Evolutionary conservation across 345 rosid genomes (phyloP).

Genomic region (Pelargonium nanum): DNA sequence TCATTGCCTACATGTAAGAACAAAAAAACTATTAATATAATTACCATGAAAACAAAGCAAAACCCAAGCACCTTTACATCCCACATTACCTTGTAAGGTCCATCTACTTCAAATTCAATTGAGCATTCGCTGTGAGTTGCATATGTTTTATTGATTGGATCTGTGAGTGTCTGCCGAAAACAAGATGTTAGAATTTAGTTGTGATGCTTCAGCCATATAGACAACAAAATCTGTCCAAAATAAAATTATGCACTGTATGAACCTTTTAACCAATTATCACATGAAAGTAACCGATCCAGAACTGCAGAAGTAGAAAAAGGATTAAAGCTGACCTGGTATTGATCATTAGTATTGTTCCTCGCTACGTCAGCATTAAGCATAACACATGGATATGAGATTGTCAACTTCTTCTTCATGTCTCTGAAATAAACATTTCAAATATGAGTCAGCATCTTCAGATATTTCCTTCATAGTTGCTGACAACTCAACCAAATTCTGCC

Average conservation of each 20-base stretch:
- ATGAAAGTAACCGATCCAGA: constrained; percentile 3
- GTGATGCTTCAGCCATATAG: not conserved
- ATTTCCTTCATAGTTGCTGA: constrained; percentile 10
- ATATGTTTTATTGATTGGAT: constrained; percentile 68
- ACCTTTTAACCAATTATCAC: not conserved
- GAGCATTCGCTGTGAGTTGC: constrained; percentile 87
- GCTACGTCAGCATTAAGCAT: constrained; percentile 97
- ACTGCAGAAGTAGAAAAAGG: constrained; percentile 1
- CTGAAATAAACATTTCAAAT: constrained; percentile 31
- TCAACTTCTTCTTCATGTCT: constrained; percentile 67
- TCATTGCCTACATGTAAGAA: constrained; percentile 67
- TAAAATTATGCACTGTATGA: not conserved
- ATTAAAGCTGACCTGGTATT: constrained; percentile 61
- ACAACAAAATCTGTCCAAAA: constrained; percentile 14
- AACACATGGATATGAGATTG: constrained; percentile 94
- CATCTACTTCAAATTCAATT: constrained; percentile 98
- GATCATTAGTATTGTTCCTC: constrained; percentile 86
- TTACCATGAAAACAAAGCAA: constrained; percentile 11
- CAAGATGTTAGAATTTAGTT: constrained; percentile 11
- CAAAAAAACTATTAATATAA: constrained; percentile 13
- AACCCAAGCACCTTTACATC: constrained; percentile 3
- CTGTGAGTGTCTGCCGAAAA: constrained; percentile 59
- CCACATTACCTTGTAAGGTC: constrained; percentile 84
- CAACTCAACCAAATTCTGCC: not conserved
- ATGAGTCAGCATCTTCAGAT: constrained; percentile 13